Evolutionary conservation across 495 filamentous ascomycete genomes (phyloP).

Genomic region (Pyrenula aspistea): DNA sequence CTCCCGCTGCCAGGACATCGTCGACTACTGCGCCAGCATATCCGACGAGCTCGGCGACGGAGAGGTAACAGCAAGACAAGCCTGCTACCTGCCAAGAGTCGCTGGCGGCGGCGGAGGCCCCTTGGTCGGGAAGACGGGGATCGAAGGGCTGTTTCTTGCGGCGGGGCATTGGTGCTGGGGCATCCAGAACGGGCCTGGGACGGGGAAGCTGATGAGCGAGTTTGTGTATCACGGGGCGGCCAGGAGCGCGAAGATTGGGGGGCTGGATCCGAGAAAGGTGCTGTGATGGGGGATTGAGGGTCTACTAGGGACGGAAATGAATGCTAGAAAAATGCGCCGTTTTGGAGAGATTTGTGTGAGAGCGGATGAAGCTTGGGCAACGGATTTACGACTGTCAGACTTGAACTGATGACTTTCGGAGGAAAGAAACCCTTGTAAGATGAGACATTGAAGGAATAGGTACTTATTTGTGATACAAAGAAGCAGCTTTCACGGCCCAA

Average conservation of each 20-base stretch:
- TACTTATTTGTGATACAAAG: too few relatives aligned
- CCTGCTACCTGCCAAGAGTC: conserved; percentile 85
- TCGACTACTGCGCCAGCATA: conserved; percentile 67
- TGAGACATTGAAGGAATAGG: too few relatives aligned
- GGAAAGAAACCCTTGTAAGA: too few relatives aligned
- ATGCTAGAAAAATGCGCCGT: neutral
- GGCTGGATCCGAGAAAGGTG: conserved; percentile 51
- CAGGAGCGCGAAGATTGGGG: conserved; percentile 59
- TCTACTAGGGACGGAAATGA: neutral
- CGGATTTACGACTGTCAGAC: neutral
- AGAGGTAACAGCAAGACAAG: conserved; percentile 69
- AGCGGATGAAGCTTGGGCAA: neutral
- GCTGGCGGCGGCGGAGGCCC: conserved; percentile 53
- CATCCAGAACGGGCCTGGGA: conserved; percentile 90
- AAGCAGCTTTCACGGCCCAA: too few relatives aligned
- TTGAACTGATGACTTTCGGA: too few relatives aligned
- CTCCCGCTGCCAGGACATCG: conserved; percentile 72
- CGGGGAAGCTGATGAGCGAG: conserved; percentile 79
- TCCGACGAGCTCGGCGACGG: conserved; percentile 67
- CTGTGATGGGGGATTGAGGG: neutral
- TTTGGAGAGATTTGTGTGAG: neutral
- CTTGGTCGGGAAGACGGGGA: conserved; percentile 62
- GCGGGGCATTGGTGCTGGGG: conserved; percentile 96
- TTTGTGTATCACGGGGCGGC: conserved; percentile 71
- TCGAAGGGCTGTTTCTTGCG: conserved; percentile 70